A percentile compares a stretch with the other conserved stretches of the same genome.
These are phyloP conservation scores for Closterium sp. DNA, from an alignment of 139 green algal species.

Conservation along the genomic window DNA sequence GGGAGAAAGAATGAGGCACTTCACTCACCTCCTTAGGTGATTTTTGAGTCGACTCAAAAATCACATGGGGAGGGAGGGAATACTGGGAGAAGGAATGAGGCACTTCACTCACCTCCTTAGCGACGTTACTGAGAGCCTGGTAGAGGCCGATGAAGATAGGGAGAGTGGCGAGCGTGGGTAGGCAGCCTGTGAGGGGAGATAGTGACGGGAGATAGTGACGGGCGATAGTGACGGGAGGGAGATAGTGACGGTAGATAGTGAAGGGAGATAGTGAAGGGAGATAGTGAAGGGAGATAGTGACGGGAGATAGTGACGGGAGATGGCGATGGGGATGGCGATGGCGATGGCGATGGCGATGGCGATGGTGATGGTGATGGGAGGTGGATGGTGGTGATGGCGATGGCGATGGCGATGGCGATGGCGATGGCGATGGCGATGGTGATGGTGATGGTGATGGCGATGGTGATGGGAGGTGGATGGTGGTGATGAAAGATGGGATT, in stretches of 20 bases:
- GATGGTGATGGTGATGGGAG: too few species aligned
- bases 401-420: neutral
- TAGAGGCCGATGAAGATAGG: conserved; percentile 95
- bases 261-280: neutral
- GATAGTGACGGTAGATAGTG: neutral
- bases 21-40: conserved; percentile 39
- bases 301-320: conserved; percentile 49
- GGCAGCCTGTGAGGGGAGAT: conserved; percentile 65
- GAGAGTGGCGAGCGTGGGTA: conserved; percentile 88
- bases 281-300: neutral
- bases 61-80: neutral
- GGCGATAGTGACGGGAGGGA: neutral
- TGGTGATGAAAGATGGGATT: neutral
- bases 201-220: neutral
- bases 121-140: conserved; percentile 81
- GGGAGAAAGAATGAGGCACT: neutral
- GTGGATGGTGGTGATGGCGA: too few species aligned
- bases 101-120: conserved; percentile 28
- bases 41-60: too few species aligned
- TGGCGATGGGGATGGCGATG: too few species aligned
- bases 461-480: too few species aligned
- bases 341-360: too few species aligned
- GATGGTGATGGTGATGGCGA: too few species aligned
- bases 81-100: neutral
- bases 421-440: too few species aligned